phyloP scores from a whole-genome alignment of 225 moss, liverwort and hornwort genomes.

The Bryum argenteum region DNA sequence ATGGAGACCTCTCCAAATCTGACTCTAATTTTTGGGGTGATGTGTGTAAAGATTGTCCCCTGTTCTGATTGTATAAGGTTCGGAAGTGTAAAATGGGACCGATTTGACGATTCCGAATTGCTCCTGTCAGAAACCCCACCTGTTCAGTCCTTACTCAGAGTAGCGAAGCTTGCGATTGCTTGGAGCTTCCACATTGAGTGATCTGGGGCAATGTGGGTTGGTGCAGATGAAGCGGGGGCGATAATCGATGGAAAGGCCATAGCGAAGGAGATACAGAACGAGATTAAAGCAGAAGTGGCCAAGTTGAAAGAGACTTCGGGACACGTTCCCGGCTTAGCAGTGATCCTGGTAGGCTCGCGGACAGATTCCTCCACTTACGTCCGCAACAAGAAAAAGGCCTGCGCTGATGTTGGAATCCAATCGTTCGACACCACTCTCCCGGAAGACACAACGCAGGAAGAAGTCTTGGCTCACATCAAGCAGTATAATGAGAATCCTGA shows the following conservation, averaged over 20 bases:
- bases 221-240: constrained; percentile 38
- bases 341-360: constrained; percentile 73
- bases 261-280: constrained; percentile 59
- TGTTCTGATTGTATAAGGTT: too few species aligned
- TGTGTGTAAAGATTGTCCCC: too few species aligned
- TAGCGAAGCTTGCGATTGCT: too few species aligned
- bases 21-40: too few species aligned
- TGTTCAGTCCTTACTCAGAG: too few species aligned
- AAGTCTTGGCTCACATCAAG: constrained; percentile 50
- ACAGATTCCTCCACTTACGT: constrained; percentile 78
- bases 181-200: too few species aligned
- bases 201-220: not conserved
- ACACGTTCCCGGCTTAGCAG: constrained; percentile 64
- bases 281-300: constrained; percentile 56
- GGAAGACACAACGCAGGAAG: constrained; percentile 55
- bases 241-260: constrained; percentile 75
- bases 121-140: too few species aligned
- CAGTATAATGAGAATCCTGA: constrained; percentile 64
- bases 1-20: too few species aligned
- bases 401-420: constrained; percentile 64
- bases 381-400: constrained; percentile 73
- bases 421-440: constrained; percentile 61
- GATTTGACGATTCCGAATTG: too few species aligned
- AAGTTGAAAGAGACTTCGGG: constrained; percentile 54
- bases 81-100: too few species aligned